Evolutionary conservation across 768 basidiomycete genomes (phyloP), one percentile per base, ranked within the genome.

Genomic region (Plicaturopsis crispa): DNA sequence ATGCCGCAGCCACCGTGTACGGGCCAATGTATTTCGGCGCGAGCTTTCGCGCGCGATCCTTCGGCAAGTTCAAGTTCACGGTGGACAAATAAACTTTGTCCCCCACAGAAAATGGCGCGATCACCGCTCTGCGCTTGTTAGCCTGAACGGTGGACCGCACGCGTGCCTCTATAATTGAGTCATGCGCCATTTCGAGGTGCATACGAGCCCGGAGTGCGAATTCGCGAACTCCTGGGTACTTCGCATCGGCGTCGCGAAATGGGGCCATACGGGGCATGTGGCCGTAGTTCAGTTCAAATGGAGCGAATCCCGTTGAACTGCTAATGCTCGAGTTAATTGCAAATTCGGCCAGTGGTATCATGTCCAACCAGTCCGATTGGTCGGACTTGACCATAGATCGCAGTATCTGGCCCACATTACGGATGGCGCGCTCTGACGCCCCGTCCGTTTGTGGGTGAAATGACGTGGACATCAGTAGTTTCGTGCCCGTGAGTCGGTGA

Each of bases 361-460:
- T 47, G 0, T 52, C 40, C 0, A 55, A 46, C 61, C 63, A 66
- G 28, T 67, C 52, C 0, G 45, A 48, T 28, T 65, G 62, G 17
- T 62, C 46, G 1, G 52, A 48, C 0, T 35, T 10, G 0, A 63
- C 44, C 0, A 46, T 11, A 0, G 52, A 28, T 1, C 48, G 33
- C 23, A 67, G 49, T 4, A 65, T 62, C 38, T 66, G 60, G 1
- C 44, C 48, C 1, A 67, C 41, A 13, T 35, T 48, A 0, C 51
- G 30, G 26, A 59, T 66, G 0, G 48, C 52, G 6, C 52, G 39
- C 45, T 58, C 52, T 0, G 54, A 48, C 16, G 52, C 54, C 0
- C 63, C 60, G 43, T 67, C 63, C 1, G 61, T 69, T 35, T 69
- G 62, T 0, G 63, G 66, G 37, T 69, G 68, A 40, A 60, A 69